These are phyloP conservation scores for Podila minutissima DNA, from an alignment of 192 early-diverging fungal genomes.

Conservation along the genomic window DNA sequence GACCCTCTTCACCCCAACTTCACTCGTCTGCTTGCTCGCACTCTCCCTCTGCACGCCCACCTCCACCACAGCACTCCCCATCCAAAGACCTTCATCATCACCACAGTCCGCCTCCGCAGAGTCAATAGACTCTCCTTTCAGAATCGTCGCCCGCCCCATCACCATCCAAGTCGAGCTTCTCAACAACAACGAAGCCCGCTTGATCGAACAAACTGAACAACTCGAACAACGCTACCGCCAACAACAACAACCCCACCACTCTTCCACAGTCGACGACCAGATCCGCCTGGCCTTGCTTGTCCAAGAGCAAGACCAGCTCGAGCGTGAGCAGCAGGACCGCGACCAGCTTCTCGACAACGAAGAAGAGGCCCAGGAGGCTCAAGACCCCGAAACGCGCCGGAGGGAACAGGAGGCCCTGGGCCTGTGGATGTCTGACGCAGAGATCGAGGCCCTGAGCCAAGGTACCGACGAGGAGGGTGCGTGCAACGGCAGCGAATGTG, in stretches of 20 bases:
- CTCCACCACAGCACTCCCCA: conserved; percentile 15
- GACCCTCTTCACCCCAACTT: conserved; percentile 28
- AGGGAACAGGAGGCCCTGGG: conserved; percentile 34
- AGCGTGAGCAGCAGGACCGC: conserved; percentile 29
- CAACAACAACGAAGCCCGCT: neutral
- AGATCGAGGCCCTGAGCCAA: conserved; percentile 22
- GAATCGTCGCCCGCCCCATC: conserved; percentile 32
- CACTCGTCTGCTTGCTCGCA: conserved; percentile 27
- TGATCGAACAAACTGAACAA: conserved; percentile 16
- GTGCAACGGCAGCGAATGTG: neutral
- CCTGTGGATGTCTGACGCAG: conserved; percentile 44
- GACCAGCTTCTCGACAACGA: conserved; percentile 38
- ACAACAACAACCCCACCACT: conserved; percentile 3
- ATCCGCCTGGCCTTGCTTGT: conserved; percentile 16
- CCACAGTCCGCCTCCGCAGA: conserved; percentile 4
- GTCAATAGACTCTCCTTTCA: conserved; percentile 22
- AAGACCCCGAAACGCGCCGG: conserved; percentile 32
- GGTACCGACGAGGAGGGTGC: neutral
- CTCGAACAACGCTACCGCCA: conserved; percentile 19
- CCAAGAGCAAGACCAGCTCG: conserved; percentile 37
- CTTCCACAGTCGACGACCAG: neutral
- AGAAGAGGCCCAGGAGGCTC: conserved; percentile 25
- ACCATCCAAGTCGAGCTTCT: conserved; percentile 32
- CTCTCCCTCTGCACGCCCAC: conserved; percentile 21
- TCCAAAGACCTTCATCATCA: conserved; percentile 5